These are phyloP conservation scores for Tolypocladium capitatum DNA, from an alignment of 2,329 filamentous ascomycete genomes.

Conservation along the genomic window DNA sequence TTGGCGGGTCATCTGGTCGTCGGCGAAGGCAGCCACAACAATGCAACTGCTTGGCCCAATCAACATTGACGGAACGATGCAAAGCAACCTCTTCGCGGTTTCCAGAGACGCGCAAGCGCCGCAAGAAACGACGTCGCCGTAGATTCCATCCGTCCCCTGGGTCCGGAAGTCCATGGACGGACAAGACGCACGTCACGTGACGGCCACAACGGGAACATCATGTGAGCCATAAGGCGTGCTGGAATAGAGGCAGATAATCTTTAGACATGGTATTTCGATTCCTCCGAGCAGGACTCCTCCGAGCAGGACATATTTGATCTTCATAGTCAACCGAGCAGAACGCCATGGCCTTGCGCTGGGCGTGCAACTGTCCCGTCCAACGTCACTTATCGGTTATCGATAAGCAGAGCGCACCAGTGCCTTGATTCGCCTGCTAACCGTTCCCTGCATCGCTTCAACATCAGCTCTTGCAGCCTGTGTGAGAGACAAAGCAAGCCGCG, in stretches of 20 bases:
- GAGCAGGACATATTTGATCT: background rate
- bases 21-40: background rate
- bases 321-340: background rate
- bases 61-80: background rate
- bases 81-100: background rate
- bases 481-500: conserved; percentile 5
- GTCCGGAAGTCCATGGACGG: background rate
- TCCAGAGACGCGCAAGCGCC: background rate
- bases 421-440: conserved; percentile 10
- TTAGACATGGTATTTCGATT: background rate
- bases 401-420: conserved; percentile 14
- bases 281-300: background rate
- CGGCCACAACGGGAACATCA: background rate
- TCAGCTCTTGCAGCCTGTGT: conserved; percentile 1
- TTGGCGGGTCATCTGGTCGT: background rate
- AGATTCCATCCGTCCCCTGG: background rate
- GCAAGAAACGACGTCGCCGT: background rate
- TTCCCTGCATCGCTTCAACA: conserved; percentile 9
- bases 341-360: too few relatives aligned
- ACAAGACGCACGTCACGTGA: background rate
- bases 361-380: background rate
- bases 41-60: background rate
- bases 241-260: background rate
- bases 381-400: conserved; percentile 14
- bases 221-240: background rate